Percentiles rank a stretch among this genome's conserved stretches.
phyloP scores from a whole-genome alignment of 495 filamentous ascomycete genomes.

The Neurospora sublineolata region DNA sequence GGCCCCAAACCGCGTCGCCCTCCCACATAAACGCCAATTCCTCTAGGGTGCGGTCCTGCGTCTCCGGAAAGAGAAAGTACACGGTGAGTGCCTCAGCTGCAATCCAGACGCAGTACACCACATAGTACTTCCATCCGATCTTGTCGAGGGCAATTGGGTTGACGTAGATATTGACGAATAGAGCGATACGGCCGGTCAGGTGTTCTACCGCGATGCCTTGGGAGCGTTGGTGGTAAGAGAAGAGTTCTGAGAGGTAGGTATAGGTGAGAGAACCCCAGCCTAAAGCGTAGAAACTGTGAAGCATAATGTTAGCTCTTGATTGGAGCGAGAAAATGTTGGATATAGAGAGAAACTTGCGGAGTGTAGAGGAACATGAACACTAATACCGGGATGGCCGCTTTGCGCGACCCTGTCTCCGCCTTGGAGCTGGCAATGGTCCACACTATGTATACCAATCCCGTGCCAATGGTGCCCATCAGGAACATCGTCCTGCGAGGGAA shows the following conservation, averaged over 20 bases:
- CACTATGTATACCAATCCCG: neutral
- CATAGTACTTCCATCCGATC: slow-evolving; percentile 52
- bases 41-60: slow-evolving; percentile 41
- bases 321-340: neutral
- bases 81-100: slow-evolving; percentile 42
- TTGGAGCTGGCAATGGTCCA: neutral
- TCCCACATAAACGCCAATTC: slow-evolving; percentile 34
- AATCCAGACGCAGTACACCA: slow-evolving; percentile 51
- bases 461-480: neutral
- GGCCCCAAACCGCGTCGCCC: slow-evolving; percentile 24
- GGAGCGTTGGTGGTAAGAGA: slow-evolving; percentile 46
- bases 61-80: slow-evolving; percentile 51
- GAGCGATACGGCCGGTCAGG: slow-evolving; percentile 42
- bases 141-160: slow-evolving; percentile 48
- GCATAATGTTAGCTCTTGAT: neutral
- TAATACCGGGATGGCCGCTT: slow-evolving; percentile 39
- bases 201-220: slow-evolving; percentile 49
- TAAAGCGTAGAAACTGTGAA: slow-evolving; percentile 41
- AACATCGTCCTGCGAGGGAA: neutral
- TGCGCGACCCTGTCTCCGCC: slow-evolving; percentile 7
- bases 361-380: slow-evolving; percentile 53
- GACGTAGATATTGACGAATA: slow-evolving; percentile 44
- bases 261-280: slow-evolving; percentile 51
- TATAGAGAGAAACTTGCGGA: slow-evolving; percentile 19
- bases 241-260: slow-evolving; percentile 48